Conservation (phyloP, 108 stramenopile species). For the Nitzschia palea region DNA sequence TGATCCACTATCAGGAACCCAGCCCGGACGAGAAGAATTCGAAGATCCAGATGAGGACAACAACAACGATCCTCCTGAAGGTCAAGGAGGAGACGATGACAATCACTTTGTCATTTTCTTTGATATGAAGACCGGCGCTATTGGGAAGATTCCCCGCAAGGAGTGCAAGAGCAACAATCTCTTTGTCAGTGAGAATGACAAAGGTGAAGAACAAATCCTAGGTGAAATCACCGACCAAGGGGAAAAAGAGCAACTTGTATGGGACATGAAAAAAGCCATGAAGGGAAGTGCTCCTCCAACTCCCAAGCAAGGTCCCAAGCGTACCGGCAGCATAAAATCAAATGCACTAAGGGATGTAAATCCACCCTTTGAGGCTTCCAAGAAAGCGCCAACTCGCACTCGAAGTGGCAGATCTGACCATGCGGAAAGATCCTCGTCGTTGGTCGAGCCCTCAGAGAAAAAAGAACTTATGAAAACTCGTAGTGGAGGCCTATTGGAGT, state of each 20-base stretch:
- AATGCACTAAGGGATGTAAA: background rate
- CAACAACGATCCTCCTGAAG: background rate
- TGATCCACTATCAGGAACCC: conserved; percentile 15
- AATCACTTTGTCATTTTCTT: conserved; percentile 23
- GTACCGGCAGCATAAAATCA: background rate
- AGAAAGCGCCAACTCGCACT: background rate
- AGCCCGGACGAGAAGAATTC: conserved; percentile 6
- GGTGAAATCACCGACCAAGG: conserved; percentile 13
- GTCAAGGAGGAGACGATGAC: conserved; percentile 2
- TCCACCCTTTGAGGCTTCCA: background rate
- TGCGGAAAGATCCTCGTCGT: no score
- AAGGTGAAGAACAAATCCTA: conserved; percentile 14
- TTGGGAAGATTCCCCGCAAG: conserved; percentile 20
- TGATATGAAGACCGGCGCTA: conserved; percentile 26
- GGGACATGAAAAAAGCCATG: conserved; percentile 30
- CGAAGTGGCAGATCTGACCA: no score
- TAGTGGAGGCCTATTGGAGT: no score
- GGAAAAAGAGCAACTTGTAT: conserved; percentile 14
- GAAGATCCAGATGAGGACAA: background rate
- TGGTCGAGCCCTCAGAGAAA: no score
- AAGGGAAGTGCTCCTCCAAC: background rate
- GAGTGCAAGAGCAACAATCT: background rate
- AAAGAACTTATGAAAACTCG: no score
- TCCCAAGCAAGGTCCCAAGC: background rate
- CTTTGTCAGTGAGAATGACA: conserved; percentile 14